These are phyloP conservation scores for Fraxinus sp. DNA, from an alignment of 305 asterid species.

Conservation along the genomic window DNA sequence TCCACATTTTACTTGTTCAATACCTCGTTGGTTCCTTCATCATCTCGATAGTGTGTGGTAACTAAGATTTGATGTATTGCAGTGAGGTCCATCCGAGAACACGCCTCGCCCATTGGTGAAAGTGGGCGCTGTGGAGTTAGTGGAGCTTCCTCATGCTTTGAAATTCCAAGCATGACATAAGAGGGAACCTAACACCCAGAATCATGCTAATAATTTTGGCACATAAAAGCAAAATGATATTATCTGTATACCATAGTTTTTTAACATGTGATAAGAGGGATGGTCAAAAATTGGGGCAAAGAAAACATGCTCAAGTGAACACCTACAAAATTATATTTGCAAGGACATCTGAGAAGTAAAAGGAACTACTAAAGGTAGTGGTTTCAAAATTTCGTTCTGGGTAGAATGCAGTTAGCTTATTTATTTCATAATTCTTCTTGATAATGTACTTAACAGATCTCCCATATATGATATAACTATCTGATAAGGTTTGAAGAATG, in stretches of 20 bases:
- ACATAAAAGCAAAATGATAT: neutral
- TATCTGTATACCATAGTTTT: neutral
- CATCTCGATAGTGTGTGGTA: slow-evolving; percentile 52
- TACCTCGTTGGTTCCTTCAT: slow-evolving; percentile 67
- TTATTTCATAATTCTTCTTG: neutral
- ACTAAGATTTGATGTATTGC: slow-evolving; percentile 66
- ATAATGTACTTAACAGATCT: neutral
- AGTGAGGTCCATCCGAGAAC: slow-evolving; percentile 59
- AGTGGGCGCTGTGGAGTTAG: slow-evolving; percentile 53
- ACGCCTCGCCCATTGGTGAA: slow-evolving; percentile 63
- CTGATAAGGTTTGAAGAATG: neutral
- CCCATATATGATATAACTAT: neutral
- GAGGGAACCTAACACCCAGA: slow-evolving; percentile 53
- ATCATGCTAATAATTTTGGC: neutral
- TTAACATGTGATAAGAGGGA: neutral
- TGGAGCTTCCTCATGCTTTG: slow-evolving; percentile 53
- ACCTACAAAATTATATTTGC: neutral
- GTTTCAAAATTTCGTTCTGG: neutral
- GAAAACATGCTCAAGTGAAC: neutral
- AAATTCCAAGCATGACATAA: slow-evolving; percentile 58
- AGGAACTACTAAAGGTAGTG: neutral
- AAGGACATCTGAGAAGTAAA: neutral
- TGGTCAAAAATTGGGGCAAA: neutral
- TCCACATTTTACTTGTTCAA: neutral
- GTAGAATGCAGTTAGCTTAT: neutral